Evolutionary conservation across 2,329 filamentous ascomycete species (phyloP), one percentile per base, ranked within the genome.

Genomic region (Dactylellina sp.): DNA sequence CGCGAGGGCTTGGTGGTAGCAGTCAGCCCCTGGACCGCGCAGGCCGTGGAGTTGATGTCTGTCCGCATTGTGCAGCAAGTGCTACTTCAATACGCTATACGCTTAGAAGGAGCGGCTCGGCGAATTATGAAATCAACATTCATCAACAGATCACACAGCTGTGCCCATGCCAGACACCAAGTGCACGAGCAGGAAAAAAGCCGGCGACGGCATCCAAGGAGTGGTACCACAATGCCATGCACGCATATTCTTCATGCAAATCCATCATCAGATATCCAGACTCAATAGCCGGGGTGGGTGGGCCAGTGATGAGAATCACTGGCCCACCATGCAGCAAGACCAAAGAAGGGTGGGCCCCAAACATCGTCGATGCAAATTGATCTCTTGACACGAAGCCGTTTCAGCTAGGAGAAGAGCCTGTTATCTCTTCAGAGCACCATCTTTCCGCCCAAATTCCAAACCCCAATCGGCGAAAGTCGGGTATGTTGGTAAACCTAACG

Each of bases 381-480:
- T 32, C 4, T 46, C 22, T 44, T 42, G 20, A 6, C 16, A 5
- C 18, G 16, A n/a, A 14, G 42, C 16, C 28, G 39, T 40, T 57
- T 49, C 40, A 49, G 47, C 24, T 16, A 50, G 46, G 32, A 28
- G 39, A 49, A 65, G 44, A 16, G 42, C 42, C n/a, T n/a, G 46
- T 22, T 39, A 42, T 50, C 28, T 66, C 22, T 66, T 37, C 50
- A 40, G 35, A 37, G 52, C 18, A 50, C 50, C 55, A 40, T 57
- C 25, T 71, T 35, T 35, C 42, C 47, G 40, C 22, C 35, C 28
- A 46, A 25, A 22, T 60, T 24, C 37, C 12, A 35, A 52, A 28
- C 37, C 18, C 53, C 32, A 72, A 56, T 74, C 70, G 61, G 70
- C 61, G 61, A 74, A 74, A 74, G 47, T 66, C 70, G 70, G 70